phyloP scores from a whole-genome alignment of 805 yeast species.

The Zygosaccharomyces siamensis region DNA sequence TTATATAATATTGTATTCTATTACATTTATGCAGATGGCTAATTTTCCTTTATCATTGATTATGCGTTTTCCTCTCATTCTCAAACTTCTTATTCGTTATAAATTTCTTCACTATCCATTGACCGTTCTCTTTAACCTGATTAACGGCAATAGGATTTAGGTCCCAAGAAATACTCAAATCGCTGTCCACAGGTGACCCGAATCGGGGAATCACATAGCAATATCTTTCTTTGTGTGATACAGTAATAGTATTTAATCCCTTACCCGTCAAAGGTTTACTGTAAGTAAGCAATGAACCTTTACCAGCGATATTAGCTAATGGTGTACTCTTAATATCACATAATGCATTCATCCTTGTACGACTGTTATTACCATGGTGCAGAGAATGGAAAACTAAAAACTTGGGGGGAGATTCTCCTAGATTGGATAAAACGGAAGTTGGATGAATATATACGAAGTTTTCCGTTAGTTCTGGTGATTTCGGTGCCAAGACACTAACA shows the following conservation, averaged over 20 bases:
- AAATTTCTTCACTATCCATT: conserved; percentile 50
- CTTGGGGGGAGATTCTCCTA: conserved; percentile 62
- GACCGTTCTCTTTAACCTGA: conserved; percentile 62
- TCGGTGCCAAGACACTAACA: conserved; percentile 45
- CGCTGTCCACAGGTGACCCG: conserved; percentile 79
- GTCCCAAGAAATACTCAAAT: conserved; percentile 84
- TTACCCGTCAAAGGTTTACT: conserved; percentile 84
- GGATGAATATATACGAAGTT: conserved; percentile 75
- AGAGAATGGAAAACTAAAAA: conserved; percentile 70
- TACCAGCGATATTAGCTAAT: conserved; percentile 69
- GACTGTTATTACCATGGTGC: conserved; percentile 48
- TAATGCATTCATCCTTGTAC: conserved; percentile 64
- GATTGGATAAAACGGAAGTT: conserved; percentile 52
- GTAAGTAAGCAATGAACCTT: conserved; percentile 67
- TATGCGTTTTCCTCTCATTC: background rate
- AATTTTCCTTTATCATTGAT: background rate
- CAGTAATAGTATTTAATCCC: conserved; percentile 75
- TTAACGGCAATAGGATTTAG: conserved; percentile 72
- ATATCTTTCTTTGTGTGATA: conserved; percentile 64
- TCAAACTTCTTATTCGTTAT: conserved; percentile 26
- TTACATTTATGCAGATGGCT: background rate
- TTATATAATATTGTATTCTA: background rate
- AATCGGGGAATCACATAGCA: conserved; percentile 88
- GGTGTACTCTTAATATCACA: conserved; percentile 73
- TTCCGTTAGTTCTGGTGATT: conserved; percentile 41